Evolutionary conservation across 768 basidiomycete species (phyloP), one percentile per base, ranked within the genome.

Genomic region (Lentinula detonsa): DNA sequence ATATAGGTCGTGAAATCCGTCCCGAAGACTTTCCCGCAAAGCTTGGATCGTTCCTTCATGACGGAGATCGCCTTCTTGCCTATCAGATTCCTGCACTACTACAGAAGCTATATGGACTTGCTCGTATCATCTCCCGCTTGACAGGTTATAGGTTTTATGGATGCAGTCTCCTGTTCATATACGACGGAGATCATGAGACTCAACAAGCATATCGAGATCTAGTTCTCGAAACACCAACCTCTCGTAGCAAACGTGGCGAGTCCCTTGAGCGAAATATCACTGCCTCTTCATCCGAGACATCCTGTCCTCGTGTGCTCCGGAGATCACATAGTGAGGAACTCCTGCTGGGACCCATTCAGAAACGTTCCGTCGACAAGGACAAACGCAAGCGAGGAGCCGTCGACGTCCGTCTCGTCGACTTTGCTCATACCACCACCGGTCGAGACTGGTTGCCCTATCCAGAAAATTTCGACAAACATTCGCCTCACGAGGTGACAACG

Each of bases 131-230:
- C 67, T 81, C 87, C 70, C 85, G 90, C 7, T 77, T 99, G 62
- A 91, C 89, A 67, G 94, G 97, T n/a, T 99, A 92, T 75, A 86
- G 97, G 53, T 98, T 99, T 74, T 99, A 99, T 70, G 97, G 97
- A 13, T 98, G 96, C 75, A 94, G 91, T 65, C 84, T 99, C 50
- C 85, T 99, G 57, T 84, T 98, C 70, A 96, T 98, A 70, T 99
- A 99, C 72, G 97, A 99, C 70, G 97, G 97, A 45, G 95, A 98
- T 70, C 81, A 78, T 48, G 93, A 95, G 65, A 82, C 85, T 1
- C 97, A 98, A 73, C 88, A 92, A 66, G 81, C 79, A 18, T 87
- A 89, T 70, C 80, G 85, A 16, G 72, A 80, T 10, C 83, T 81
- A 43, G 80, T 81, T 5, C 74, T 82, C 49, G 91, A 92, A 64